Percentiles rank a stretch among this genome's conserved stretches.
These are phyloP conservation scores for Wallacemonas collosoma DNA, from an alignment of 208 protist genomes.

Conservation along the genomic window DNA sequence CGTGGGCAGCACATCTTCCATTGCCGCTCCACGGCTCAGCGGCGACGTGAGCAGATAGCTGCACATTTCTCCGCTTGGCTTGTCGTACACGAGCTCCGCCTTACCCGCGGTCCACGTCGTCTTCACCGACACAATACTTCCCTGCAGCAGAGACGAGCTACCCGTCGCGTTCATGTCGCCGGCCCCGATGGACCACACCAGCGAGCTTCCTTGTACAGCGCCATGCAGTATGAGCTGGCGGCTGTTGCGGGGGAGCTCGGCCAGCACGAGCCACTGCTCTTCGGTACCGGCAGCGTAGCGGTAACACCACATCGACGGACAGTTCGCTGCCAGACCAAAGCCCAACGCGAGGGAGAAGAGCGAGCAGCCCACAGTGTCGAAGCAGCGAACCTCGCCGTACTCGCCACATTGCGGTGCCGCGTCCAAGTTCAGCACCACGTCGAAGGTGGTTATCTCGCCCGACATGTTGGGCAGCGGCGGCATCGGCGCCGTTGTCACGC, in stretches of 20 bases:
- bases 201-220: conserved; percentile 22
- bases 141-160: conserved; percentile 24
- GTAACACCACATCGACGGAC: conserved; percentile 43
- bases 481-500: conserved; percentile 39
- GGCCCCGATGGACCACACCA: conserved; percentile 33
- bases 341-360: conserved; percentile 45
- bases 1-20: conserved; percentile 30
- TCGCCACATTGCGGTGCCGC: conserved; percentile 32
- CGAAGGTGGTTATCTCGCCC: conserved; percentile 52
- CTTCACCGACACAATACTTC: conserved; percentile 54
- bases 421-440: conserved; percentile 29
- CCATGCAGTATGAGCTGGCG: conserved; percentile 27
- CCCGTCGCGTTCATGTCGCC: conserved; percentile 22
- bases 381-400: conserved; percentile 48
- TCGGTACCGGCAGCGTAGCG: conserved; percentile 27
- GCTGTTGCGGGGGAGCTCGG: conserved; percentile 20
- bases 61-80: conserved; percentile 45
- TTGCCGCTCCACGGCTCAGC: conserved; percentile 9
- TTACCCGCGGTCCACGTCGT: conserved; percentile 39
- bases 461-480: conserved; percentile 56
- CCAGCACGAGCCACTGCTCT: conserved; percentile 33
- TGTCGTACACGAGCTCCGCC: conserved; percentile 53
- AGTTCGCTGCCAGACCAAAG: conserved; percentile 43
- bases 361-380: conserved; percentile 43
- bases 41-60: conserved; percentile 48